phyloP scores from a whole-genome alignment of 805 yeast genomes.

The Metschnikowia lochheadii region DNA sequence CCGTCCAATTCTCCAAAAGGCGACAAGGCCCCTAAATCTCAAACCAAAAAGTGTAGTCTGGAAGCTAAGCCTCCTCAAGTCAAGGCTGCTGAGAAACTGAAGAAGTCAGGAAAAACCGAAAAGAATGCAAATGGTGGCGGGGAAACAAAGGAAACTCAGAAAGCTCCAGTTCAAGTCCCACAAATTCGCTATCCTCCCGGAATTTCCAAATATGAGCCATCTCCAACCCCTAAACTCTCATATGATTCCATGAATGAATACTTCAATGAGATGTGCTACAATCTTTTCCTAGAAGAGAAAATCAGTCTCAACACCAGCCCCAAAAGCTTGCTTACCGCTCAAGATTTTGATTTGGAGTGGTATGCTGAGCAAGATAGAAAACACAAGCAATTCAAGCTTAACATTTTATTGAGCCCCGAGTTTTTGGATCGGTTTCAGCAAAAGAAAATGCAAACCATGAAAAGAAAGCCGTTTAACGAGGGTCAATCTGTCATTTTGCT shows the following conservation, averaged over 20 bases:
- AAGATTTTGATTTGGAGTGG: conserved; percentile 53
- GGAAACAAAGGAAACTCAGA: not conserved
- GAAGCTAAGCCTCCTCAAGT: not conserved
- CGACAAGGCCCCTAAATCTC: not conserved
- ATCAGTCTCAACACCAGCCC: conserved; percentile 31
- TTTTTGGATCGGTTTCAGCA: conserved; percentile 49
- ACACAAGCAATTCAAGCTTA: conserved; percentile 38
- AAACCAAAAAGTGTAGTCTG: too few species aligned
- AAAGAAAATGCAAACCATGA: conserved; percentile 46
- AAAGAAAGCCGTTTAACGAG: conserved; percentile 55
- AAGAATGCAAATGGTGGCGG: not conserved
- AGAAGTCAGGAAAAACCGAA: not conserved
- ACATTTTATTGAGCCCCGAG: conserved; percentile 43
- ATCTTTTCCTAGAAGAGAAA: conserved; percentile 60
- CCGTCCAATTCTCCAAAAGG: not conserved
- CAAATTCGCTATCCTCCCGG: conserved; percentile 22
- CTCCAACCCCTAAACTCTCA: conserved; percentile 39
- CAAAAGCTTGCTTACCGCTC: conserved; percentile 32
- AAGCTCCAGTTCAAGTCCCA: not conserved
- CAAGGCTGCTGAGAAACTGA: not conserved
- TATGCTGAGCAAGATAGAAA: conserved; percentile 41
- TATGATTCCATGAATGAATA: conserved; percentile 51
- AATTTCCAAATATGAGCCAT: conserved; percentile 29
- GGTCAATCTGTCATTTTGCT: conserved; percentile 56
- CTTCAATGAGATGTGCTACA: conserved; percentile 55